phyloP scores from a whole-genome alignment of 2,329 filamentous ascomycete genomes.

The Fusarium kyushuense region DNA sequence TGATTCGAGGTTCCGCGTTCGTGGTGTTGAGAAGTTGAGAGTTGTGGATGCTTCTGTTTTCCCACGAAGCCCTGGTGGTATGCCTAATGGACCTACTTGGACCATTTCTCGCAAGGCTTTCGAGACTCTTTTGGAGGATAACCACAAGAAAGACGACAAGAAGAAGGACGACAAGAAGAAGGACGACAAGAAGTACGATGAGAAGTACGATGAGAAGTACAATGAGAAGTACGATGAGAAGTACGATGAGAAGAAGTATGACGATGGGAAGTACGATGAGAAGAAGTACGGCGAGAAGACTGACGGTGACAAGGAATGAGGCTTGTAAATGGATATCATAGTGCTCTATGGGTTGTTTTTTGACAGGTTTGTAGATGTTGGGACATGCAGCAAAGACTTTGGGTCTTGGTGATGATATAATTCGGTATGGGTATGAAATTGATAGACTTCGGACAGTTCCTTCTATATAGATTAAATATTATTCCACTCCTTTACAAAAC shows the following conservation, averaged over 20 bases:
- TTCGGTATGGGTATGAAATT: not conserved
- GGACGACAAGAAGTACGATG: no score
- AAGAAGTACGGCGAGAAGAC: no score
- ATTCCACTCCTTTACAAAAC: not conserved
- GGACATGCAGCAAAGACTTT: not conserved
- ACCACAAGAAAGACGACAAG: not conserved
- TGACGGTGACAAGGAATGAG: not conserved
- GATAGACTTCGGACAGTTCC: not conserved
- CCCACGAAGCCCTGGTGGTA: constrained; percentile 6
- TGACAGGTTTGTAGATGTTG: not conserved
- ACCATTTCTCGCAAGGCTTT: constrained; percentile 22
- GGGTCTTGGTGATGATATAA: not conserved
- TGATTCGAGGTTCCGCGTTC: constrained; percentile 1
- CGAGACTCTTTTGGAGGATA: constrained; percentile 4
- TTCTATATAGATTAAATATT: constrained; percentile 7
- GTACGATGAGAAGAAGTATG: no score
- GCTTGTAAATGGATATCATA: accelerated
- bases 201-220: no score
- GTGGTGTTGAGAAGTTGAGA: constrained; percentile 6
- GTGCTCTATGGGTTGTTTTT: not conserved
- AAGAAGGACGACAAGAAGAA: no score
- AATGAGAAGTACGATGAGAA: not conserved
- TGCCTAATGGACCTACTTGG: constrained; percentile 12
- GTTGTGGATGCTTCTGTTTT: constrained; percentile 17
- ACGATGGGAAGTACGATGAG: no score